Evolutionary conservation across 75 land plant species (phyloP).

Genomic region (Cryptomeria japonica): DNA sequence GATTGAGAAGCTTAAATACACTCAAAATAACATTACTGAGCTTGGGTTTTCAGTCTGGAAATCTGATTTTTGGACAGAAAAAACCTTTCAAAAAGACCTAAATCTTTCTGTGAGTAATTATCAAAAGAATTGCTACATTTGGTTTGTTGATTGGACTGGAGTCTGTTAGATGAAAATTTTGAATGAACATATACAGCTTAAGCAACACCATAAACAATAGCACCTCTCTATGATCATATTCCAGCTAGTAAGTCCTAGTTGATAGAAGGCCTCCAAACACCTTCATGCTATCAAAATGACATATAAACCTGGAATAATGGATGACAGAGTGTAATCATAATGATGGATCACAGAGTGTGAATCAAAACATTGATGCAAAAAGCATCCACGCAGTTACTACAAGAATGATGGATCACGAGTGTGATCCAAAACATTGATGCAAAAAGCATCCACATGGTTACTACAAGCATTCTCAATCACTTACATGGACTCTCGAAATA

Average conservation of each 20-base stretch:
- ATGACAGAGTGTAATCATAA: too few relatives aligned
- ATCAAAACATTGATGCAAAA: too few relatives aligned
- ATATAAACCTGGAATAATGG: background rate
- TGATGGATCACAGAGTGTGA: too few relatives aligned
- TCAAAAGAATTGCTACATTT: background rate
- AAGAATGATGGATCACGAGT: too few relatives aligned
- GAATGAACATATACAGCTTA: background rate
- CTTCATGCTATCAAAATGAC: background rate
- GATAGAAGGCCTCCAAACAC: background rate
- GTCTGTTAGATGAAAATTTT: background rate
- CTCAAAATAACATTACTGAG: background rate
- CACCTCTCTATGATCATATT: background rate
- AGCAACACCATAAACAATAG: background rate
- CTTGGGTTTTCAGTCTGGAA: background rate
- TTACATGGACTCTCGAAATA: too few relatives aligned
- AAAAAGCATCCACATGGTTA: too few relatives aligned
- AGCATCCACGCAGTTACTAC: too few relatives aligned
- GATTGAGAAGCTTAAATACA: background rate
- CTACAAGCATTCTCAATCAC: too few relatives aligned
- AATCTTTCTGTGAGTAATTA: background rate
- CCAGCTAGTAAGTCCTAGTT: background rate
- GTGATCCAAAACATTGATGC: too few relatives aligned
- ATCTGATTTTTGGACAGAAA: background rate
- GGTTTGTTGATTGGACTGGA: background rate
- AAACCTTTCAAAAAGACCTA: background rate